Base-by-base conservation (phyloP, 495 filamentous ascomycete species). In the Staphylotrichum tortipilum region DNA sequence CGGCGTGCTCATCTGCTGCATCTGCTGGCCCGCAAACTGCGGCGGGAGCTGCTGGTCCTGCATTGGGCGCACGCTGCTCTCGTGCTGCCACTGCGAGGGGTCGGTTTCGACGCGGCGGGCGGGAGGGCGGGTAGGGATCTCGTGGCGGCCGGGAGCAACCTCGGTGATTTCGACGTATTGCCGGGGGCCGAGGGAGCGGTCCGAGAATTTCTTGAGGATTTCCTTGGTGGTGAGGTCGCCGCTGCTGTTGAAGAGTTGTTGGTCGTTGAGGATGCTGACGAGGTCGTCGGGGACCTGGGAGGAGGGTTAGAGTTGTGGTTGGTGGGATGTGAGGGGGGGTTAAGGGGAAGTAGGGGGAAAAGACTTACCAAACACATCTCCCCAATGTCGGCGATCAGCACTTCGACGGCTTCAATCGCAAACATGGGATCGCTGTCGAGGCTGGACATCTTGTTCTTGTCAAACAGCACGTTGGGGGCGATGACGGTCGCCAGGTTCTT, bases 401-500 rank as follows among this genome's bases (percentile, higher is more conserved):
- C 78, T 61, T 92, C 86, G 7, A 99, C 84, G 22, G 89, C 90
- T 59, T 94, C 87, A 42, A 99, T 95, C 12, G 89, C 87, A 56
- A 85, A 75, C 74, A 96, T 95, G 56, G 86, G 91, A 34, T 84
- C 79, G 55, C 84, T 83, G 57, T 92, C 88, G 56, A 86, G 79
- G 26, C 69, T 76, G 11, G 82, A 77, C 15, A 58, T 65, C 54
- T 80, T 82, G 37, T 77, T 75, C 54, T 73, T 83, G 10, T 85
- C 81, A 57, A 87, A 88, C 12, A 99, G 80, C 46, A 99, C 85
- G 54, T 99, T 99, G 0, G 92, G 92, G 6, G 90, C 88, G 55
- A 99, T 94, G 50, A 99, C 92, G n/a, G 94, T 97, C 7, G 92
- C 88, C 46, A 99, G 78, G 60, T 99, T 99, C 67, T 95, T 90